Conservation (phyloP, 805 yeast genomes). For the Saccharomycopsis malanga region DNA sequence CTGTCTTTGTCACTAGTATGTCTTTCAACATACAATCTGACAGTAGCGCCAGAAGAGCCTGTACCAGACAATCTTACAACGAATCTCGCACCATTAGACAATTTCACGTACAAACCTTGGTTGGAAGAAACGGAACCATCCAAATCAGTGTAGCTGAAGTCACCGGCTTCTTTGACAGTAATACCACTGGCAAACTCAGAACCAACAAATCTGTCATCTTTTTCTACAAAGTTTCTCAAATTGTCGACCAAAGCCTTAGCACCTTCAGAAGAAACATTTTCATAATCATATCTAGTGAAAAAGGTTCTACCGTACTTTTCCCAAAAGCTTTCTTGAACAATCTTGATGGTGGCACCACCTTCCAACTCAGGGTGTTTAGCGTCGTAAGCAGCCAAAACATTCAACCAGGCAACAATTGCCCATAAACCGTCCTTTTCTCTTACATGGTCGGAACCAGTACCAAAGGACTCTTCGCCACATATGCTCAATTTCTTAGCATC, state of each 20-base stretch:
- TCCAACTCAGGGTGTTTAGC: slow-evolving; percentile 46
- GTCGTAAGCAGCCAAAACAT: slow-evolving; percentile 81
- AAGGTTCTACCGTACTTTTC: slow-evolving; percentile 89
- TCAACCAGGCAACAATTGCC: slow-evolving; percentile 97
- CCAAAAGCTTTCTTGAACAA: slow-evolving; percentile 86
- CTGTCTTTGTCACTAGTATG: slow-evolving; percentile 55
- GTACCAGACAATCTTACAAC: slow-evolving; percentile 93
- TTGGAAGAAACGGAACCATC: slow-evolving; percentile 85
- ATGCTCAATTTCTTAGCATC: slow-evolving; percentile 90
- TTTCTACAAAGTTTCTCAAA: slow-evolving; percentile 36
- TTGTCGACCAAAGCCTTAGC: slow-evolving; percentile 62
- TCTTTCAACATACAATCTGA: slow-evolving; percentile 84
- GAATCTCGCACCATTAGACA: slow-evolving; percentile 75
- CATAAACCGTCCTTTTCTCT: slow-evolving; percentile 97
- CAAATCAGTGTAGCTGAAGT: slow-evolving; percentile 87
- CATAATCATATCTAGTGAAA: slow-evolving; percentile 93
- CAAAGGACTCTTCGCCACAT: slow-evolving; percentile 97
- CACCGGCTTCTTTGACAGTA: slow-evolving; percentile 68
- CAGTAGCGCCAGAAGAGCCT: slow-evolving; percentile 96
- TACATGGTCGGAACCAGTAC: slow-evolving; percentile 93
- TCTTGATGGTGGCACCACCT: slow-evolving; percentile 57
- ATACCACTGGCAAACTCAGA: slow-evolving; percentile 43
- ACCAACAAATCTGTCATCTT: slow-evolving; percentile 38
- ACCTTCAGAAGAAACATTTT: slow-evolving; percentile 67
- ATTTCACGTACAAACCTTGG: slow-evolving; percentile 84